Percentiles rank a stretch among this genome's conserved stretches.
Evolutionary conservation across 2,329 filamentous ascomycete species (phyloP).

Genomic region (Cordyceps farinosa): DNA sequence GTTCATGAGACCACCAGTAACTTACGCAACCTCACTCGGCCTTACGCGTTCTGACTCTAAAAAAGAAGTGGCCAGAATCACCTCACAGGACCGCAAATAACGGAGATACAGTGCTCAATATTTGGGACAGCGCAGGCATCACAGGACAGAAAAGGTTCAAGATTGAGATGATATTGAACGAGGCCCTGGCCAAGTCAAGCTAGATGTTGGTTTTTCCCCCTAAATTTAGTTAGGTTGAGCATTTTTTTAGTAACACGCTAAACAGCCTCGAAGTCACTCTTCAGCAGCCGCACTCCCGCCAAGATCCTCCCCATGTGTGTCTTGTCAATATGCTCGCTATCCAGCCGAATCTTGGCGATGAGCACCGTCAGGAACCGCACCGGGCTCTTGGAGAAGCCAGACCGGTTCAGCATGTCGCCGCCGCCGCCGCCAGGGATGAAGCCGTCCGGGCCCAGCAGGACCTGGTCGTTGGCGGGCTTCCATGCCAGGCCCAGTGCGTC

Average conservation of each 20-base stretch:
- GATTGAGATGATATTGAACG: no score
- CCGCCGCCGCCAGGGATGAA: constrained; percentile 30
- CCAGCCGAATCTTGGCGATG: constrained; percentile 34
- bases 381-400: constrained; percentile 31
- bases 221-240: background rate
- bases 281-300: constrained; percentile 27
- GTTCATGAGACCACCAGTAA: no score
- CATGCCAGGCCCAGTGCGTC: constrained; percentile 47
- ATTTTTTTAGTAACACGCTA: no score
- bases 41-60: no score
- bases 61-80: no score
- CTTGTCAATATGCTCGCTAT: constrained; percentile 37
- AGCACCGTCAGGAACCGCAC: constrained; percentile 37
- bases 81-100: no score
- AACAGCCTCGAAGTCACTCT: constrained; percentile 19
- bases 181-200: no score
- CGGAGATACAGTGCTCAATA: no score
- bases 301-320: constrained; percentile 41
- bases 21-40: no score
- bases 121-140: no score
- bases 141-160: no score
- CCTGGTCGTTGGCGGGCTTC: constrained; percentile 24
- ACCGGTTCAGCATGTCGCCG: background rate
- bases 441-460: constrained; percentile 24
- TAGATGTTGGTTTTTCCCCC: no score